These are phyloP conservation scores for Ambrosia artemisiifolia DNA, from an alignment of 129 eudicot species.

Conservation along the genomic window DNA sequence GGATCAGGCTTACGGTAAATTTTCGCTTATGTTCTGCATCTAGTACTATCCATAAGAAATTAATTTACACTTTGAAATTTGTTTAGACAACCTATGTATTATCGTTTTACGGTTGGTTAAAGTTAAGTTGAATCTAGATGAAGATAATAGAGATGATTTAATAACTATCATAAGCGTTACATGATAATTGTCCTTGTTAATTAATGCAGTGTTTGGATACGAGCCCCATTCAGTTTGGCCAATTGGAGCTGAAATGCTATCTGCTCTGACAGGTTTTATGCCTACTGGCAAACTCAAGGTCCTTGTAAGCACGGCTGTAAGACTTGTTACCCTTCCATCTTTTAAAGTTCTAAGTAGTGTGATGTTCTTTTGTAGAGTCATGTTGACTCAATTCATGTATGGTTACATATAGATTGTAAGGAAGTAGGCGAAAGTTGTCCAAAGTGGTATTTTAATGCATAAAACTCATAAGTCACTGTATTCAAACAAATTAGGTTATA, in stretches of 20 bases:
- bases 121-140: not conserved
- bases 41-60: not conserved
- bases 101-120: not conserved
- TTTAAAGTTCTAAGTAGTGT: not conserved
- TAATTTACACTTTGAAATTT: not conserved
- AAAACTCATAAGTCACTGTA: not conserved
- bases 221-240: slow-evolving; percentile 99
- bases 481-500: not conserved
- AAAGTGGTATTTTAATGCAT: not conserved
- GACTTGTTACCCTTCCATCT: slow-evolving; percentile 17
- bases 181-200: too few species aligned
- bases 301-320: slow-evolving; percentile 86
- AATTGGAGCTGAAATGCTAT: slow-evolving; percentile 68
- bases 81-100: not conserved
- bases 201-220: slow-evolving; percentile 70
- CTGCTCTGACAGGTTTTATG: slow-evolving; percentile 61
- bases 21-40: not conserved
- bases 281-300: slow-evolving; percentile 63
- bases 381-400: not conserved
- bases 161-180: too few species aligned
- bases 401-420: not conserved
- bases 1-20: slow-evolving; percentile 68
- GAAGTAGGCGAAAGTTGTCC: not conserved
- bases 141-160: not conserved
- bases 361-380: not conserved